Base-by-base conservation (phyloP, 805 yeast species). In the Candida insectorum region DNA sequence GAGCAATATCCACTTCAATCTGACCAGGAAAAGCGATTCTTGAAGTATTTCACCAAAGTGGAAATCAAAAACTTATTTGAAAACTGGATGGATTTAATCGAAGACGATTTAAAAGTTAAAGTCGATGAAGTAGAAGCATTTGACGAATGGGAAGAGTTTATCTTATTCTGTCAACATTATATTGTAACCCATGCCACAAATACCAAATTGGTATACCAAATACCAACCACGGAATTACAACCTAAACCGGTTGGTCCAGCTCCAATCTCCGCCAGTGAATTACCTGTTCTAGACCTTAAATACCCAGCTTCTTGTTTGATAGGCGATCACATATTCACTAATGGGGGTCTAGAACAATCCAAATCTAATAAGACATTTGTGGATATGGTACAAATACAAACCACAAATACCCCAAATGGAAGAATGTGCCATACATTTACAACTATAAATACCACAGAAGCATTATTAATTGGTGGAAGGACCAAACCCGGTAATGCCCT, bases 131-230 rank as follows among this genome's bases (percentile, higher is more conserved):
- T 82, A 14, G 94, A 85, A 51, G 73, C 75, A 3, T 85, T 85
- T 55, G 95, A 85, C 53, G 95, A 85, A 57, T 74, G 85, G 76
- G 95, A 85, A 57, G 95, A 85, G 54, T 84, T 85, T 42, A 69
- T 79, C 18, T 49, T 81, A 10, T 85, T 82, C 48, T 75, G 85
- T 37, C 91, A 83, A 47, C 93, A 85, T 52, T 85, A 85, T 48
- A 62, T 79, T 23, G 64, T 81, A 24, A 62, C 80, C 2, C 88
- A 81, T 54, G 86, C 86, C 9, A 68, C 79, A 0, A 76, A 73
- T 44, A 27, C 30, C 6, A 45, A 45, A 22, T 27, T 47, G 28
- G 40, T 50, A 17, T 44, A 44, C 27, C 22, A 26, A 21, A 16
- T n/a, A 4, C 26, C 26, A 5, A 10, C 11, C 2, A 20, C 12